Evolutionary conservation across 2,329 filamentous ascomycete genomes (phyloP).

Genomic region (Exophiala lecanii-corni): DNA sequence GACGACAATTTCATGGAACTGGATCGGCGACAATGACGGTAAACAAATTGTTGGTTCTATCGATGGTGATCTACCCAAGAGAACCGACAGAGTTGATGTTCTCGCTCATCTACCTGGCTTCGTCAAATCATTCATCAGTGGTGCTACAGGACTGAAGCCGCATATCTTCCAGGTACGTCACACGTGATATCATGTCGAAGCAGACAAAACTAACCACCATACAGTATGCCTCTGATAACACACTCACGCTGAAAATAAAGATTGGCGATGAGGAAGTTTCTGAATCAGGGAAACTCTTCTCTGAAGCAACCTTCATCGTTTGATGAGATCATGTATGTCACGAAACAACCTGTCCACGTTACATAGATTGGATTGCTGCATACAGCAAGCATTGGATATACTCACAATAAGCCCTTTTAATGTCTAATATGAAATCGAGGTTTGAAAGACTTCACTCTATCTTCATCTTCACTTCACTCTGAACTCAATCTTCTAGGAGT

Average conservation of each 20-base stretch:
- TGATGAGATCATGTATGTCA: slow-evolving; percentile 31
- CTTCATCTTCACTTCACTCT: too few species aligned
- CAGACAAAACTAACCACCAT: neutral
- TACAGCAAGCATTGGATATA: slow-evolving; percentile 31
- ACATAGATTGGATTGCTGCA: slow-evolving; percentile 25
- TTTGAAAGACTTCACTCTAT: too few species aligned
- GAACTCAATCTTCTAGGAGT: too few species aligned
- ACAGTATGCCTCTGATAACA: slow-evolving; percentile 65
- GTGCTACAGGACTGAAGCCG: slow-evolving; percentile 84
- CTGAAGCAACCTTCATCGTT: slow-evolving; percentile 95
- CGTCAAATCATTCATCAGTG: slow-evolving; percentile 87
- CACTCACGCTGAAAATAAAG: slow-evolving; percentile 74
- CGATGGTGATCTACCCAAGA: slow-evolving; percentile 63
- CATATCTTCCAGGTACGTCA: slow-evolving; percentile 87
- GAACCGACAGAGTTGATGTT: slow-evolving; percentile 81
- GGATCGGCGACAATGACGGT: slow-evolving; percentile 71
- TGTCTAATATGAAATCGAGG: slow-evolving; percentile 27
- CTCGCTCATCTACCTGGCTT: slow-evolving; percentile 96
- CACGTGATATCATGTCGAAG: neutral
- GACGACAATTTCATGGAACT: slow-evolving; percentile 66
- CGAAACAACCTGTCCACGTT: slow-evolving; percentile 6
- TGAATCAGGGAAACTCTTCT: slow-evolving; percentile 76
- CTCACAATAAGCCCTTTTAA: slow-evolving; percentile 23
- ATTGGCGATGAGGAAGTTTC: slow-evolving; percentile 71
- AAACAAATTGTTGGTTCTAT: slow-evolving; percentile 66